phyloP scores from a whole-genome alignment of 345 rosid species.

The Pistacia integerrima region DNA sequence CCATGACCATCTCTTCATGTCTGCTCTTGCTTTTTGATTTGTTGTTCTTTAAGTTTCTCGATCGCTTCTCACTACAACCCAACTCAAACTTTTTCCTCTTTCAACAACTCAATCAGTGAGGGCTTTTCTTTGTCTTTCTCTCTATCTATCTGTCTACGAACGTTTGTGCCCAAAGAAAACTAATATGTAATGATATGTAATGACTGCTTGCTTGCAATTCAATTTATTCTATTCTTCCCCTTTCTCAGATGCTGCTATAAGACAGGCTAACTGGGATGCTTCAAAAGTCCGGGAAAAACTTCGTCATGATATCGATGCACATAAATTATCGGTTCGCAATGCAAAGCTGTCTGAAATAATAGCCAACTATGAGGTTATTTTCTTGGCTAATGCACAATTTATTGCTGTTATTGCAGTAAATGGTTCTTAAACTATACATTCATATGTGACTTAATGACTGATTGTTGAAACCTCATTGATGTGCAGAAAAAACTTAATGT shows the following conservation, averaged over 20 bases:
- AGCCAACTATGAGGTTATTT: slow-evolving; percentile 52
- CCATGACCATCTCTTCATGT: not conserved
- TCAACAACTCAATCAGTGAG: not conserved
- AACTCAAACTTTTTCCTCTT: not conserved
- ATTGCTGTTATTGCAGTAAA: slow-evolving; percentile 4
- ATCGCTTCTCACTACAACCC: not conserved
- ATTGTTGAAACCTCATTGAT: slow-evolving; percentile 20
- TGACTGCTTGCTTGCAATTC: not conserved
- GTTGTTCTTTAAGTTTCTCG: not conserved
- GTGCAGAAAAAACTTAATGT: slow-evolving; percentile 57
- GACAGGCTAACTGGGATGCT: slow-evolving; percentile 68
- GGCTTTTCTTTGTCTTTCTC: not conserved
- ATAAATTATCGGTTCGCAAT: slow-evolving; percentile 44
- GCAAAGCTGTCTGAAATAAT: slow-evolving; percentile 58
- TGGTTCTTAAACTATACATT: not conserved
- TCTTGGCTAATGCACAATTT: slow-evolving; percentile 8
- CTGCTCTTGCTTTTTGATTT: not conserved
- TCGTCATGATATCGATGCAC: slow-evolving; percentile 55
- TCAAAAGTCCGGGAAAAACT: slow-evolving; percentile 63
- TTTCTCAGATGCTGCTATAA: slow-evolving; percentile 54
- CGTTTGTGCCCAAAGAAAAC: not conserved
- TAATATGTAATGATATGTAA: not conserved
- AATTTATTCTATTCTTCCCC: not conserved
- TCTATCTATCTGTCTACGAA: not conserved
- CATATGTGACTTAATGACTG: slow-evolving; percentile 9